Evolutionary conservation across 1,284 basidiomycete genomes (phyloP), one percentile per base, ranked within the genome.

Genomic region (Sparassis latifolia): DNA sequence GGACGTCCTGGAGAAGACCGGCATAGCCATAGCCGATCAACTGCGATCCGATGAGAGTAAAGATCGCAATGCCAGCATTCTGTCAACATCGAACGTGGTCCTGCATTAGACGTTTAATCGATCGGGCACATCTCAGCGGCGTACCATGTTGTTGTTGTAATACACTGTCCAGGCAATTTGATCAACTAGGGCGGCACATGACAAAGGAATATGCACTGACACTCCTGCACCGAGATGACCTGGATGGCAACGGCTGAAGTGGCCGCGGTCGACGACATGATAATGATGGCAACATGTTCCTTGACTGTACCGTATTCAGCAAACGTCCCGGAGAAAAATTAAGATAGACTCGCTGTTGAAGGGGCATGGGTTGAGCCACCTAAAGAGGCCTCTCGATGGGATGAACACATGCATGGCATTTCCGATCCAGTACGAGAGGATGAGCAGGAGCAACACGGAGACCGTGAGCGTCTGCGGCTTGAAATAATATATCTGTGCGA

Each of bases 311-410:
- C n/a, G 5, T 3, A 30, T 12, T n/a, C 10, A 39, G 29, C 30
- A 31, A 20, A n/a, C 31, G 10, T 33, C 32, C 27, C 5, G 43
- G 10, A 28, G 27, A 9, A 46, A 10, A 47, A 28, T n/a, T n/a
- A 10, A 3, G 39, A 49, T 5, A 5, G 12, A 56, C 65, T 49
- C 40, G 67, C 65, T 73, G 60, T 70, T 71, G 63, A 75, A 76
- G 3, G 72, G 71, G 2, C 73, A 74, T 2, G 73, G 72, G 52
- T 74, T 74, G 50, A 77, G 58, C 49, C 59, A 71, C 10, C 62
- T 54, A 60, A 70, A 71, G 44, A 63, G 47, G 9, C 70, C 71
- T n/a, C 51, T 53, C 4, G 58, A 58, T 1, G 70, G 70, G 5
- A 72, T 56, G 29, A 59, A 49, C 30, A 58, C 59, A 40, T 64